Evolutionary conservation across 345 rosid genomes (phyloP).

Genomic region (Melaleuca alternifolia): DNA sequence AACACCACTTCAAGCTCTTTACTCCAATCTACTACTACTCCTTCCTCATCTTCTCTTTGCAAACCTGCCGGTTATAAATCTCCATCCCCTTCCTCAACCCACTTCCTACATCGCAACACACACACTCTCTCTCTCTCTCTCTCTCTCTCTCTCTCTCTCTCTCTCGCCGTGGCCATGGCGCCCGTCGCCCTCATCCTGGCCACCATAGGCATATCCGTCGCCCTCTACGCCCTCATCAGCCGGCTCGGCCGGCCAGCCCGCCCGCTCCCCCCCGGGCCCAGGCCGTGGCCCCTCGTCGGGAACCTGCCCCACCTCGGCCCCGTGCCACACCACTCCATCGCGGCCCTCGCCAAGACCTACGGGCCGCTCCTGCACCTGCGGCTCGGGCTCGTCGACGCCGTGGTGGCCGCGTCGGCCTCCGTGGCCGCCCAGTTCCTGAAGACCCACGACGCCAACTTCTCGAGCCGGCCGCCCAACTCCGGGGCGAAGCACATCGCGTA

Average conservation of each 20-base stretch:
- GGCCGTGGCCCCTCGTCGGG: conserved; percentile 81
- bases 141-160: not conserved
- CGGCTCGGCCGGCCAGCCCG: conserved; percentile 8
- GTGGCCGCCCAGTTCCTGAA: conserved; percentile 79
- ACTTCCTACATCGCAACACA: not conserved
- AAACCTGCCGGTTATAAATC: not conserved
- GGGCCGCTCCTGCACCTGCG: conserved; percentile 83
- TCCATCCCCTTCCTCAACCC: not conserved
- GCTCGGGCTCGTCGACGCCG: conserved; percentile 62
- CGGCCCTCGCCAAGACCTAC: conserved; percentile 40
- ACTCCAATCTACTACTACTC: too few relatives aligned
- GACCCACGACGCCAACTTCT: conserved; percentile 68
- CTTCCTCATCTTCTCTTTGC: too few relatives aligned
- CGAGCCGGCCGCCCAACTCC: conserved; percentile 81
- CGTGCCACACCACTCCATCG: conserved; percentile 61
- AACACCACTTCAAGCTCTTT: too few relatives aligned
- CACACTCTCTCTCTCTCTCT: not conserved
- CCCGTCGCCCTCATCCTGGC: not conserved
- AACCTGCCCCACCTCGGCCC: conserved; percentile 81
- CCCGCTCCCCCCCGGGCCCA: conserved; percentile 81
- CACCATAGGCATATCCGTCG: conserved; percentile 1
- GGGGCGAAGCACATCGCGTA: conserved; percentile 88
- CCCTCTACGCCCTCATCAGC: conserved; percentile 20
- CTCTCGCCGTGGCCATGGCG: not conserved
- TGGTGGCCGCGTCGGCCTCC: conserved; percentile 79